phyloP scores from a whole-genome alignment of 2,329 filamentous ascomycete genomes.

The Pyricularia grisea region DNA sequence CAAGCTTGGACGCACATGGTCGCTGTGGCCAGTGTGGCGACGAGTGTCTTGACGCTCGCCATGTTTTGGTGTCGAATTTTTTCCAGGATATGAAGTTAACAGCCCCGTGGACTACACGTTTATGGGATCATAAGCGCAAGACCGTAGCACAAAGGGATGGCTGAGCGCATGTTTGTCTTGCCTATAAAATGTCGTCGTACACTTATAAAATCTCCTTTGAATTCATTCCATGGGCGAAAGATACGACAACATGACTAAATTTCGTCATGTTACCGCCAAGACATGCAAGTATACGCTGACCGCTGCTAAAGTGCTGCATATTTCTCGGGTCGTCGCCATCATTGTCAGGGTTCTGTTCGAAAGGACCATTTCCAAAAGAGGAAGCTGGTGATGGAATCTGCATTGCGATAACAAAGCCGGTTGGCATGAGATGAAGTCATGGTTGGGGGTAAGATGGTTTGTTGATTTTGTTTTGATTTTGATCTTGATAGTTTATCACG shows the following conservation, averaged over 20 bases:
- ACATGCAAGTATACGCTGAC: not conserved
- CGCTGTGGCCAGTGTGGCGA: not conserved
- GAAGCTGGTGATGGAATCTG: not conserved
- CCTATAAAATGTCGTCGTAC: not conserved
- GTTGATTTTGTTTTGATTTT: not conserved
- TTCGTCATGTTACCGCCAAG: not conserved
- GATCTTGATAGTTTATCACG: not conserved
- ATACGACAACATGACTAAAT: not conserved
- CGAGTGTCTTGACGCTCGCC: not conserved
- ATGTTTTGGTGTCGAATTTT: not conserved
- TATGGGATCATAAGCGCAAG: not conserved
- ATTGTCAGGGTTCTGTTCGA: not conserved
- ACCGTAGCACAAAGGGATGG: not conserved
- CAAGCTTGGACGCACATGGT: not conserved
- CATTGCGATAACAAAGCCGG: not conserved
- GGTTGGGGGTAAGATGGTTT: not conserved
- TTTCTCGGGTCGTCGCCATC: not conserved
- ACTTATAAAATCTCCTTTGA: not conserved
- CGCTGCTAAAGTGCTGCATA: not conserved
- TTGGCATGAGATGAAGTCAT: not conserved
- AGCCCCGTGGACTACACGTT: not conserved
- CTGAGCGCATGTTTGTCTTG: not conserved
- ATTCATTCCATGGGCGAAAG: no score
- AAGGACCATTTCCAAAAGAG: not conserved
- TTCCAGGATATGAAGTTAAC: no score